A percentile compares a stretch with the other conserved stretches of the same genome.
Evolutionary conservation across 192 early-diverging fungal species (phyloP).

Genomic region (Mortierella claussenii): DNA sequence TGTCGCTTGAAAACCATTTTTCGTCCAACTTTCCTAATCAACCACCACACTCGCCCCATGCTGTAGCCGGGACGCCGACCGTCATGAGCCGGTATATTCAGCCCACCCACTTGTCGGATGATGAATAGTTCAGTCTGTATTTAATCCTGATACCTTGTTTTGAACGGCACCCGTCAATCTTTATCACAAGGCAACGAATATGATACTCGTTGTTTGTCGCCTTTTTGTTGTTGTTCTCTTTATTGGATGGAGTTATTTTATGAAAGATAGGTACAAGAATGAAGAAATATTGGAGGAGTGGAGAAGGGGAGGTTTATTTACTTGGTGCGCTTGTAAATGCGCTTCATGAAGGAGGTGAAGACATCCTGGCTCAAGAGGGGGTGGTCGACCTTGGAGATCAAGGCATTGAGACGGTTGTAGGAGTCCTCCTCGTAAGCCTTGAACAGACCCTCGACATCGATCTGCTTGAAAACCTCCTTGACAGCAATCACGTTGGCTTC

Average conservation of each 20-base stretch:
- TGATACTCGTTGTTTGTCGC: neutral
- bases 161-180: too few relatives aligned
- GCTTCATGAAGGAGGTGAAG: constrained; percentile 93
- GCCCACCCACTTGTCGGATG: constrained; percentile 16
- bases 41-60: constrained; percentile 13
- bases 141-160: too few relatives aligned
- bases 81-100: constrained; percentile 43
- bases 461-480: constrained; percentile 85
- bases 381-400: constrained; percentile 88
- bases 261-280: neutral
- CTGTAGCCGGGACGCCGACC: constrained; percentile 23
- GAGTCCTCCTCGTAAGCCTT: constrained; percentile 91
- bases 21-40: too few relatives aligned
- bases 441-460: constrained; percentile 84
- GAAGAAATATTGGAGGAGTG: neutral
- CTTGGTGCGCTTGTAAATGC: constrained; percentile 95
- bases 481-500: constrained; percentile 80
- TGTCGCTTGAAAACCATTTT: too few relatives aligned
- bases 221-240: neutral
- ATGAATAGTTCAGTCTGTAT: too few relatives aligned
- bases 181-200: too few relatives aligned
- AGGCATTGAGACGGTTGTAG: constrained; percentile 72
- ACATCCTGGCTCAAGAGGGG: constrained; percentile 82
- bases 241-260: neutral
- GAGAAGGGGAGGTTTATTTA: constrained; percentile 46